These are phyloP conservation scores for Adansonia grandidieri DNA, from an alignment of 441 rosid species.

Conservation along the genomic window DNA sequence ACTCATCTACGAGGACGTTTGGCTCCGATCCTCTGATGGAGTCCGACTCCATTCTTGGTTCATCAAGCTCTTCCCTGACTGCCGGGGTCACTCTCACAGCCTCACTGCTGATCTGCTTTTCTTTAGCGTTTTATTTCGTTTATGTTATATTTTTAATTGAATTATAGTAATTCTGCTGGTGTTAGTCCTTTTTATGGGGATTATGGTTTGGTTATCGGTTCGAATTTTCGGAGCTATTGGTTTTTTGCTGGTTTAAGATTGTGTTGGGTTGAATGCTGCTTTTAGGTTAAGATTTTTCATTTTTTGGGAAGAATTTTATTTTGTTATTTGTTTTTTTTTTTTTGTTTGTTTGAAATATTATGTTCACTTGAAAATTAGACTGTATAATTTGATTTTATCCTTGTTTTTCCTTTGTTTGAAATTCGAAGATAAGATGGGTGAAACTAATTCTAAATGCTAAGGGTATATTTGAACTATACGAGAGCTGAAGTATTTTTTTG, in stretches of 20 bases:
- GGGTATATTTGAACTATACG: not conserved
- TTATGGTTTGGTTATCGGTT: constrained; percentile 40
- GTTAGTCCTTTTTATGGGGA: not conserved
- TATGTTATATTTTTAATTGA: not conserved
- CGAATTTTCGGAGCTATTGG: constrained; percentile 18
- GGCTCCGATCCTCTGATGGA: constrained; percentile 94
- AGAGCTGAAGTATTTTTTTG: not conserved
- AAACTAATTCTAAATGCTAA: constrained; percentile 3
- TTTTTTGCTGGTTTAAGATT: not conserved
- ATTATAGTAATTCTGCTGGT: constrained; percentile 20
- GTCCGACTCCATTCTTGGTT: constrained; percentile 95
- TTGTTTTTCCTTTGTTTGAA: not conserved
- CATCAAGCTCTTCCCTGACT: constrained; percentile 81
- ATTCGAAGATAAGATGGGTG: not conserved
- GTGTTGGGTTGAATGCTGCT: constrained; percentile 3
- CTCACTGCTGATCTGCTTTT: not conserved
- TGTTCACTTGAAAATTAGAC: not conserved
- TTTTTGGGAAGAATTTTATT: not conserved
- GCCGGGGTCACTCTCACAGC: constrained; percentile 57
- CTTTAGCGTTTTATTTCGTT: not conserved
- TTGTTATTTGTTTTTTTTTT: not conserved
- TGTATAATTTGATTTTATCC: not conserved
- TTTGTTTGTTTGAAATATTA: not conserved
- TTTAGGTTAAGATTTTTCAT: not conserved
- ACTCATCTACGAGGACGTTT: constrained; percentile 84